Evolutionary conservation across 345 rosid species (phyloP).

Genomic region (Ceriops decandra): DNA sequence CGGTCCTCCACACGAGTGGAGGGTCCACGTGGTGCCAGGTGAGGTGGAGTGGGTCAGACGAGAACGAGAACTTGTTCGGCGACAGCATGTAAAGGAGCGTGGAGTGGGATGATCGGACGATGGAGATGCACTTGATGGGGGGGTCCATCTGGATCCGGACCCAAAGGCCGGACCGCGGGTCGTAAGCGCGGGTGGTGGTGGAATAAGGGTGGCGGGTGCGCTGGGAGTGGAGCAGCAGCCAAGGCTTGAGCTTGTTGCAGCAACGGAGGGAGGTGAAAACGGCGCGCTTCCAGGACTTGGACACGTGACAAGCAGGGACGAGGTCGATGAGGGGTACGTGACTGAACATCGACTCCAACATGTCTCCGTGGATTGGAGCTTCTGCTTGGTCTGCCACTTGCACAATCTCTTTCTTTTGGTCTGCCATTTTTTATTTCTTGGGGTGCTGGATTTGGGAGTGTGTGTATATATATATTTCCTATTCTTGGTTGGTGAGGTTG

Average conservation of each 20-base stretch:
- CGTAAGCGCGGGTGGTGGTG: constrained; percentile 47
- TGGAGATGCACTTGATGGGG: constrained; percentile 24
- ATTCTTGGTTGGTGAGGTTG: too few species aligned
- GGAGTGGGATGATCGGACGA: constrained; percentile 57
- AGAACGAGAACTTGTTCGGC: constrained; percentile 52
- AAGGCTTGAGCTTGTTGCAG: constrained; percentile 44
- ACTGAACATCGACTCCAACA: constrained; percentile 45
- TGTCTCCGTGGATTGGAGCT: constrained; percentile 42
- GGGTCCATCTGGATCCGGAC: constrained; percentile 30
- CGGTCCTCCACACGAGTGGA: constrained; percentile 57
- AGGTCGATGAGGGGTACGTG: constrained; percentile 61
- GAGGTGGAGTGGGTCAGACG: constrained; percentile 61
- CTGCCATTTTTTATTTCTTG: too few species aligned
- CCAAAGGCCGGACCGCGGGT: constrained; percentile 70
- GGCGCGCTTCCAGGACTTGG: constrained; percentile 61
- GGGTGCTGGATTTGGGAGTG: too few species aligned
- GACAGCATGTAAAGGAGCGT: constrained; percentile 57
- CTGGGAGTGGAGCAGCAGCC: constrained; percentile 64
- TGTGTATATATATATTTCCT: too few species aligned
- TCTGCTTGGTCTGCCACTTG: constrained; percentile 1
- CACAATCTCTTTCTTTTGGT: neutral
- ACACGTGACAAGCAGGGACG: constrained; percentile 51
- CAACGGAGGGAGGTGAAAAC: constrained; percentile 62
- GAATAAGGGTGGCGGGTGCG: constrained; percentile 33
- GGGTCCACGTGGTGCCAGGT: constrained; percentile 57